Percentiles rank a stretch among this genome's conserved stretches.
These are phyloP conservation scores for Colletotrichum paranaense DNA, from an alignment of 2,329 filamentous ascomycete species.

Conservation along the genomic window DNA sequence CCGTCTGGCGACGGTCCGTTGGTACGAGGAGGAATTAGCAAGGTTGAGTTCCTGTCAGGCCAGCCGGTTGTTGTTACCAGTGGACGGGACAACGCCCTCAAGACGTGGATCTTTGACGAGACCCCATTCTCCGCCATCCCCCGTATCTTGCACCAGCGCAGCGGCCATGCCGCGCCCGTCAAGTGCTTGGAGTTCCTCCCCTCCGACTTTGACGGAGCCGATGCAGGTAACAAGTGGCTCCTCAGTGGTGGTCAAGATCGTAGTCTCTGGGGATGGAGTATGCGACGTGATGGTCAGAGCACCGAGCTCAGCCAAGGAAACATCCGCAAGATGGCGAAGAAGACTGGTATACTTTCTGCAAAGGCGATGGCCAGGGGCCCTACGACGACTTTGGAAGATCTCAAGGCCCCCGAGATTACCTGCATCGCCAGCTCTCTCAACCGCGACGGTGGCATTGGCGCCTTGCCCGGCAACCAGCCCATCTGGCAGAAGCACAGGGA, in stretches of 20 bases:
- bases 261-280: conserved; percentile 95
- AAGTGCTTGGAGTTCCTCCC: conserved; percentile 87
- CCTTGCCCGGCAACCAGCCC: conserved; percentile 79
- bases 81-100: conserved; percentile 91
- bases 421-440: conserved; percentile 93
- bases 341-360: conserved; percentile 76
- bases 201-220: conserved; percentile 87
- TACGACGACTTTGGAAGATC: conserved; percentile 74
- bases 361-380: conserved; percentile 68
- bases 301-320: conserved; percentile 92
- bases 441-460: conserved; percentile 92
- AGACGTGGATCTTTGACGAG: conserved; percentile 97
- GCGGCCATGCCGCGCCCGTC: conserved; percentile 89
- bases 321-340: conserved; percentile 89
- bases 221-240: conserved; percentile 92
- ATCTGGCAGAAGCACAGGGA: conserved; percentile 85
- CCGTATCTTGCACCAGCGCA: conserved; percentile 84
- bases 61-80: conserved; percentile 92
- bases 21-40: conserved; percentile 84
- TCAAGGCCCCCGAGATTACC: conserved; percentile 93
- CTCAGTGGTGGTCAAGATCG: conserved; percentile 90
- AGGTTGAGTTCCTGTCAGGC: conserved; percentile 87
- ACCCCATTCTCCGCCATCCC: conserved; percentile 89
- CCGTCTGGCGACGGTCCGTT: conserved; percentile 65
- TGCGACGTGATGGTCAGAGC: conserved; percentile 94